Conservation (phyloP, 225 moss, liverwort and hornwort genomes). For the Neckera pumila region DNA sequence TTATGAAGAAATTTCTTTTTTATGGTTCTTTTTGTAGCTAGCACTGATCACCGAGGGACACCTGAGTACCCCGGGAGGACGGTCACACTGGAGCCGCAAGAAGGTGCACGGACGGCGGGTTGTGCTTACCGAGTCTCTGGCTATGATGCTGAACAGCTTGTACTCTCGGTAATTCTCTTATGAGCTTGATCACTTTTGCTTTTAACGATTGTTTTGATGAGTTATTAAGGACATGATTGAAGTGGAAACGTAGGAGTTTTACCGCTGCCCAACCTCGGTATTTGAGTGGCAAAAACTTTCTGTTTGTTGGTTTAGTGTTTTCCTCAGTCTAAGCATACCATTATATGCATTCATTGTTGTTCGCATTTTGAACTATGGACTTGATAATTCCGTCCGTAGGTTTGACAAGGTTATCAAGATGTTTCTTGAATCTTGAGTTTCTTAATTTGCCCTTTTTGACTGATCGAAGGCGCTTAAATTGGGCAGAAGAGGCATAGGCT, state of each 20-base stretch:
- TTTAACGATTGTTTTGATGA: neutral
- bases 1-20: neutral
- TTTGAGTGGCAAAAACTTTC: neutral
- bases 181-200: neutral
- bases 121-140: constrained; percentile 79
- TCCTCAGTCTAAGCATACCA: neutral
- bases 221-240: neutral
- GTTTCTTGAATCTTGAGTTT: neutral
- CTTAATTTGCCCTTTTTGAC: neutral
- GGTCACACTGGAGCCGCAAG: constrained; percentile 58
- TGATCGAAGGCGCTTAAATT: neutral
- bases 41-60: constrained; percentile 67
- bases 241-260: neutral
- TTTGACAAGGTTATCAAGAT: neutral
- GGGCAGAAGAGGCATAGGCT: neutral
- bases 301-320: neutral
- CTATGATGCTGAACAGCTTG: constrained; percentile 66
- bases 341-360: neutral
- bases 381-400: neutral
- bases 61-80: constrained; percentile 50
- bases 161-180: constrained; percentile 36
- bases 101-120: constrained; percentile 43
- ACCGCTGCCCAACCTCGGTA: neutral
- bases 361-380: neutral
- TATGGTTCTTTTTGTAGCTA: neutral